Percentiles rank a stretch among this genome's conserved stretches.
Conservation (phyloP, 805 yeast species). For the Candida stauntonica region DNA sequence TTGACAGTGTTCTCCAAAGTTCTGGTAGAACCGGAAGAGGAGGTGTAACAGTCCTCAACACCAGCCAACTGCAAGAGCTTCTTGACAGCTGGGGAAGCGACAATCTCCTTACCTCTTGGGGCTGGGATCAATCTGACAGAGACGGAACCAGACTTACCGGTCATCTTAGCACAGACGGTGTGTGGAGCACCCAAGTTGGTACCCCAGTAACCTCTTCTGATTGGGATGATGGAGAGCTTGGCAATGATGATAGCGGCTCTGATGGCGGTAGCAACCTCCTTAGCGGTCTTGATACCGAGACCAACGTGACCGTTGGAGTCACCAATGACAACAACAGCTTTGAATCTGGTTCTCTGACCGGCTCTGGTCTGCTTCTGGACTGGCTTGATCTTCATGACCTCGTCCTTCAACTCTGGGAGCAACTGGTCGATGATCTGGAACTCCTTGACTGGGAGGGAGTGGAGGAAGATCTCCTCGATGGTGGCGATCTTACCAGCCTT, state of each 20-base stretch:
- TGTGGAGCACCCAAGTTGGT: slow-evolving; percentile 99
- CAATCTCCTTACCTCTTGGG: slow-evolving; percentile 99
- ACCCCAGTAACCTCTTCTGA: slow-evolving; percentile 99
- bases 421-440: slow-evolving; percentile 96
- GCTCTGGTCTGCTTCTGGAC: slow-evolving; percentile 99
- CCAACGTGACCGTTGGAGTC: slow-evolving; percentile 99
- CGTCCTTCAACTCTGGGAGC: slow-evolving; percentile 94
- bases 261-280: slow-evolving; percentile 99
- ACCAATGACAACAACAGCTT: slow-evolving; percentile 99
- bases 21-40: slow-evolving; percentile 99
- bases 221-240: slow-evolving; percentile 97
- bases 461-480: slow-evolving; percentile 97
- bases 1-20: slow-evolving; percentile 99
- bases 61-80: slow-evolving; percentile 99
- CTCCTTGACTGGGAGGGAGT: slow-evolving; percentile 99
- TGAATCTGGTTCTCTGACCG: slow-evolving; percentile 99
- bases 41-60: slow-evolving; percentile 98
- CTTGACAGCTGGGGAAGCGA: slow-evolving; percentile 99
- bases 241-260: slow-evolving; percentile 99
- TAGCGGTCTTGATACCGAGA: slow-evolving; percentile 99
- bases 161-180: slow-evolving; percentile 87
- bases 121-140: slow-evolving; percentile 98
- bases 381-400: slow-evolving; percentile 99
- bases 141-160: slow-evolving; percentile 99
- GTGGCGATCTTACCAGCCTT: slow-evolving; percentile 97